A percentile compares a stretch with the other conserved stretches of the same genome.
phyloP scores from a whole-genome alignment of 441 rosid genomes.

The Croton setiger region DNA sequence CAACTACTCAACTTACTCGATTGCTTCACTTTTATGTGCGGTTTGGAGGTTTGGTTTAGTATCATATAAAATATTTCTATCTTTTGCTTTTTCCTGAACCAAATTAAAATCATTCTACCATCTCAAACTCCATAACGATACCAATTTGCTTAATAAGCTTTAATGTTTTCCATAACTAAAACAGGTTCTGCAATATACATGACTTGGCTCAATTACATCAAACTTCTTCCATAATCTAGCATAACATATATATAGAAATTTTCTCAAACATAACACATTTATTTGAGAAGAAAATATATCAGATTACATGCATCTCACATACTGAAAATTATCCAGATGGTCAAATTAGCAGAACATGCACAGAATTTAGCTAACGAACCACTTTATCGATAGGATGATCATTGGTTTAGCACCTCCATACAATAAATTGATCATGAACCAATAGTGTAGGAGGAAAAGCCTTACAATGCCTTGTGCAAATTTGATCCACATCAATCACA shows the following conservation, averaged over 20 bases:
- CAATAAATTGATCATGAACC: background rate
- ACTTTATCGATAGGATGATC: background rate
- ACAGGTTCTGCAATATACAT: too few species aligned
- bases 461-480: background rate
- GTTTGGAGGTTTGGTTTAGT: background rate
- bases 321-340: background rate
- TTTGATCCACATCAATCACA: background rate
- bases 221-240: background rate
- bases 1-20: background rate
- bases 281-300: too few species aligned
- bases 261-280: background rate
- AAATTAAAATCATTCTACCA: too few species aligned
- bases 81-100: too few species aligned
- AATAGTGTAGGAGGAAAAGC: background rate
- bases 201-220: background rate
- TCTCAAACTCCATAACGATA: too few species aligned
- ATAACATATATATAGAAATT: background rate
- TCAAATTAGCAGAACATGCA: background rate
- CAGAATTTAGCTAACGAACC: background rate
- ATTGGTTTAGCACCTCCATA: slow-evolving; percentile 4
- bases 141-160: too few species aligned
- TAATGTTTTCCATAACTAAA: too few species aligned
- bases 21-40: background rate
- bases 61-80: background rate
- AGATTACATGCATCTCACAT: background rate